These are phyloP conservation scores for Tuber melanosporum DNA, from an alignment of 495 filamentous ascomycete species.

Conservation along the genomic window DNA sequence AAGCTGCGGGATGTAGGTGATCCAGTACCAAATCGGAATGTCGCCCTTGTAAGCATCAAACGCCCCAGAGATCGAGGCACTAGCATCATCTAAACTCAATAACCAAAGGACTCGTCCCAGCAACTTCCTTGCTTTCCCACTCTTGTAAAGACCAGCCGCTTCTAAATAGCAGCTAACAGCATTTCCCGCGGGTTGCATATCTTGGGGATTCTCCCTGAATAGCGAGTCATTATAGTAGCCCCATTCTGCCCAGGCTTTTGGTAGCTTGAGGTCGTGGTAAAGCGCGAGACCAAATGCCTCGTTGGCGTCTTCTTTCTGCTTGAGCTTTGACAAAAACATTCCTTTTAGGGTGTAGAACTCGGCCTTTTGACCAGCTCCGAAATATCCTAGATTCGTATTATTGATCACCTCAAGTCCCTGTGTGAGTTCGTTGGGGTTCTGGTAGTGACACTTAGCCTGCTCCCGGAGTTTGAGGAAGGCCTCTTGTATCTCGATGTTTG, in stretches of 20 bases:
- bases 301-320: constrained; percentile 80
- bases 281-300: constrained; percentile 89
- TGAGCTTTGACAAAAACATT: constrained; percentile 95
- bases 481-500: constrained; percentile 99
- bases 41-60: constrained; percentile 96
- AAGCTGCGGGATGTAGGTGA: constrained; percentile 95
- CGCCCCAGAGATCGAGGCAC: constrained; percentile 67
- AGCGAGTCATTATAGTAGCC: constrained; percentile 93
- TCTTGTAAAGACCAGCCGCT: constrained; percentile 92
- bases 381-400: constrained; percentile 98
- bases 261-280: constrained; percentile 86
- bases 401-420: constrained; percentile 97
- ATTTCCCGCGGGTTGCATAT: constrained; percentile 74
- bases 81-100: constrained; percentile 83
- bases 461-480: constrained; percentile 95
- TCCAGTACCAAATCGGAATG: constrained; percentile 97
- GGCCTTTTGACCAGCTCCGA: constrained; percentile 89
- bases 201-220: constrained; percentile 79
- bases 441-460: constrained; percentile 97
- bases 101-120: constrained; percentile 96
- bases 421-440: constrained; percentile 82
- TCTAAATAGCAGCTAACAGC: constrained; percentile 95
- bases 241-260: constrained; percentile 99
- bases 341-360: constrained; percentile 99
- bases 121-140: constrained; percentile 87